Conservation (phyloP, 2,329 filamentous ascomycete species). For the Penicillium sp. region DNA sequence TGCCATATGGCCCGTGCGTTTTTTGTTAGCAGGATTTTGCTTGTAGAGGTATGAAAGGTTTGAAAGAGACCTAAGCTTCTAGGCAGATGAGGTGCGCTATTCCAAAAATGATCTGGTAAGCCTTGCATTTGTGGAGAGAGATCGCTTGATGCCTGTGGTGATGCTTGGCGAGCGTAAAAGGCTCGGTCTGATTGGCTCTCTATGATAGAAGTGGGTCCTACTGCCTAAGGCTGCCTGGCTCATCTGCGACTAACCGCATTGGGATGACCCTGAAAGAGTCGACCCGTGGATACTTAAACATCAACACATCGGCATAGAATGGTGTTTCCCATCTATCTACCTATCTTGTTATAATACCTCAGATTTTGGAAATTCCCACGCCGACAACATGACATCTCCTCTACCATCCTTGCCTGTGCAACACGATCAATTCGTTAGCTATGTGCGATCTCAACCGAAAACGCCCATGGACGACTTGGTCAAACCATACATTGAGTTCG, state of each 20-base stretch:
- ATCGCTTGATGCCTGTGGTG: conserved; percentile 23
- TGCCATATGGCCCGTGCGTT: too few species aligned
- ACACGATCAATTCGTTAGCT: conserved; percentile 30
- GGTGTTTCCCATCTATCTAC: background rate
- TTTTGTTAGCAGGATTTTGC: background rate
- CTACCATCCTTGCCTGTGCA: conserved; percentile 32
- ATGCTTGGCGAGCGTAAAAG: background rate
- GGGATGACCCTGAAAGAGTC: background rate
- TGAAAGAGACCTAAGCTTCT: background rate
- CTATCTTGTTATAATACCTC: background rate
- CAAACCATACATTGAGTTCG: conserved; percentile 40
- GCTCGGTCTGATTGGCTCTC: background rate
- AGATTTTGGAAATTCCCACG: too few species aligned
- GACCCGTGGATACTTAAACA: background rate
- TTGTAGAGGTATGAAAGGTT: background rate
- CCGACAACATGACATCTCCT: conserved; percentile 5
- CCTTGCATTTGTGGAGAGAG: background rate
- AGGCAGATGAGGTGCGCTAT: background rate
- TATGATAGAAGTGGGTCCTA: background rate
- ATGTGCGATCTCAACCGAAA: conserved; percentile 27
- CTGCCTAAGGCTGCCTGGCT: conserved; percentile 8
- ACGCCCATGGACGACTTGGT: conserved; percentile 32
- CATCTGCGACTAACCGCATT: background rate
- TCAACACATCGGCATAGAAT: too few species aligned
- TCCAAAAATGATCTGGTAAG: background rate